These are phyloP conservation scores for Xylaria castorea DNA, from an alignment of 495 filamentous ascomycete species.

Conservation along the genomic window DNA sequence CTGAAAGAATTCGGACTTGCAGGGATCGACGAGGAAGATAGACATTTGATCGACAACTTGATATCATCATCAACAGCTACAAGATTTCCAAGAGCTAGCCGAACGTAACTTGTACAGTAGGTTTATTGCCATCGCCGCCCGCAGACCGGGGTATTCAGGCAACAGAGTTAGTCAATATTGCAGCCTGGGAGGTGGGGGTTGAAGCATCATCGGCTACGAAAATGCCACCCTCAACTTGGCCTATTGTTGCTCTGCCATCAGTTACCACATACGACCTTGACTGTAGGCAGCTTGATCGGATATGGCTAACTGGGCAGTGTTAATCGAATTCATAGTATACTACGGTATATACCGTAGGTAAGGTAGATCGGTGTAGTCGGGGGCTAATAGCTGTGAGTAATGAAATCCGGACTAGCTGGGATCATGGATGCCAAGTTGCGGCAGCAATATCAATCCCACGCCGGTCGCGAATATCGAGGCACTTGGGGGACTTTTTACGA, in stretches of 20 bases:
- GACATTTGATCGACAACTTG: not conserved
- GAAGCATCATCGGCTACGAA: not conserved
- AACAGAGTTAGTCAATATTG: not conserved
- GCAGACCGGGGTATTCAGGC: not conserved
- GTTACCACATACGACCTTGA: too few species aligned
- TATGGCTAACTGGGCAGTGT: too few species aligned
- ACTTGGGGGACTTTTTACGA: conserved; percentile 1
- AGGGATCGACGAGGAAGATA: not conserved
- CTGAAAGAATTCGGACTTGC: not conserved
- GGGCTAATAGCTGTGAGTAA: not conserved
- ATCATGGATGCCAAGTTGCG: not conserved
- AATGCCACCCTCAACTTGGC: not conserved
- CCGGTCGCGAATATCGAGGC: not conserved
- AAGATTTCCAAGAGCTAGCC: not conserved
- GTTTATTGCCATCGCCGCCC: not conserved
- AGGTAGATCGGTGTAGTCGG: not conserved
- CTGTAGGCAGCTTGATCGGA: too few species aligned
- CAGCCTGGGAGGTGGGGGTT: not conserved
- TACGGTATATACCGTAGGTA: not conserved
- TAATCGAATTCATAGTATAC: not conserved
- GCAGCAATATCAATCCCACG: not conserved
- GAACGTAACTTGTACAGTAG: not conserved
- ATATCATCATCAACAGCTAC: not conserved
- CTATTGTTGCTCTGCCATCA: too few species aligned
- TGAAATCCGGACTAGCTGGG: conserved; percentile 5